A percentile compares a stretch with the other conserved stretches of the same genome.
Evolutionary conservation across 345 rosid species (phyloP).

Genomic region (Cardamine resedifolia): DNA sequence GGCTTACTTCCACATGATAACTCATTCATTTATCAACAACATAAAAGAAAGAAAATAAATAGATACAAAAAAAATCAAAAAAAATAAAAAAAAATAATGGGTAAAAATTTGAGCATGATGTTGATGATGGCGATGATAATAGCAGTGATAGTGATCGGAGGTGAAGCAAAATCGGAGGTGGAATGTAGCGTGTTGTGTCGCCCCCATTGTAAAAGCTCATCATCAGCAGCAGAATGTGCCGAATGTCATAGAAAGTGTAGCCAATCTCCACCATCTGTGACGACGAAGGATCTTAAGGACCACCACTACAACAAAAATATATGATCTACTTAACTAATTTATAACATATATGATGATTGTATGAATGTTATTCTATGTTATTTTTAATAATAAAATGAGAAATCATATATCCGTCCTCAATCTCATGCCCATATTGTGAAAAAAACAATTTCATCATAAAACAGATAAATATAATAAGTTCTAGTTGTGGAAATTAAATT

Average conservation of each 20-base stretch:
- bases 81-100: neutral
- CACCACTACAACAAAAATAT: no score
- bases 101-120: neutral
- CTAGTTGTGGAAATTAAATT: no score
- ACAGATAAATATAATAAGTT: no score
- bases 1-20: neutral
- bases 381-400: no score
- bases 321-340: no score
- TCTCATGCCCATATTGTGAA: no score
- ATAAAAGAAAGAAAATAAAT: neutral
- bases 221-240: neutral
- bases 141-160: neutral
- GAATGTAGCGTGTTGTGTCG: slow-evolving; percentile 4
- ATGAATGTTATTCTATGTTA: no score
- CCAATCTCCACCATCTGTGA: neutral
- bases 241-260: neutral
- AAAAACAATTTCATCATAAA: no score
- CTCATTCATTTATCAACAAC: neutral
- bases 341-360: no score
- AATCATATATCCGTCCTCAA: no score
- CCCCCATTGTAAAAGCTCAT: neutral
- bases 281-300: no score
- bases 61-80: neutral
- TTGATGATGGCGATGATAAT: slow-evolving; percentile 13
- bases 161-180: slow-evolving; percentile 17